Base-by-base conservation (phyloP, 345 rosid genomes). In the Eutrema japonicum region DNA sequence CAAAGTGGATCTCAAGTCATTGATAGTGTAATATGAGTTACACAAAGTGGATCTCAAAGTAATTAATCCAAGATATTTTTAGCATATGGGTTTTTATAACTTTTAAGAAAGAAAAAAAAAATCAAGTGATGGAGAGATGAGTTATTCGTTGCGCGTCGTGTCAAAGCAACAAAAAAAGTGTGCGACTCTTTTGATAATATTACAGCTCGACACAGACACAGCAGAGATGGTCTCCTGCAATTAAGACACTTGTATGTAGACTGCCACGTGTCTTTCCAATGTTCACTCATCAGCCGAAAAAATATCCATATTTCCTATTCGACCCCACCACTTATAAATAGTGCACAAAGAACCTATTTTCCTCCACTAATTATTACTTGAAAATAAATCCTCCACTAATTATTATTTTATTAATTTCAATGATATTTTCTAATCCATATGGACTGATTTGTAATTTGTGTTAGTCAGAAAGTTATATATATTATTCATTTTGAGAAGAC, bases 181-280 rank as follows among this genome's bases (percentile, higher is more conserved):
- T 26, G 5, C 2, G 22, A 10, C 65, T 72, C 41, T 63, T 62
- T 43, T 13, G 14, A 7, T 53, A 10, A 8, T 8, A 22, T 36
- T 76, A 78, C 81, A 78, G 74, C 78, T 72, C 4, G 75, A 68
- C 68, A 71, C 72, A 66, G 75, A 68, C 68, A 71, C 72, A 66
- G 75, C 70, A 58, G 22, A 66, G 52, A 56, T 43, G 56, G 83
- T 78, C 76, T 82, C 78, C 78, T 52, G n/a, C 71, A 78, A 57
- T 68, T 48, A 52, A 48, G 62, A 74, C 79, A 63, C 7, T 36
- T 55, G 32, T 14, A 12, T 2, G 6, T 13, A 64, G 13, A 22
- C 13, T 10, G 68, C 64, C 79, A 83, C 84, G 83, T 83, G 66
- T 72, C 50, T 4, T 9, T 4, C 22, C 8, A 8, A 0, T n/a